Evolutionary conservation across 345 rosid genomes (phyloP), one percentile per base, ranked within the genome.

Genomic region (Camelina neglecta): DNA sequence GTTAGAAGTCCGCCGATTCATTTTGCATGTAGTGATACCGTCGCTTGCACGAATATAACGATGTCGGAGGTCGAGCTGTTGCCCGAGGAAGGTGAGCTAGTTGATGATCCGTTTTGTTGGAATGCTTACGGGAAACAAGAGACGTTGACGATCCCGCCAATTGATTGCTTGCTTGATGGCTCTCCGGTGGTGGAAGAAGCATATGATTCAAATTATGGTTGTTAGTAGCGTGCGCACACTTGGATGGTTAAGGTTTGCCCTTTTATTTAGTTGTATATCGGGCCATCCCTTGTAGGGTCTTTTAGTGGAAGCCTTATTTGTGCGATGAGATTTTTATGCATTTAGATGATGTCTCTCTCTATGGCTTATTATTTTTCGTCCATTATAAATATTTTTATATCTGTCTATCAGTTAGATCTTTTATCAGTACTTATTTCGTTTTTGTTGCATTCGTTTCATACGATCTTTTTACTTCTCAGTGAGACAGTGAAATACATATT

Each of bases 61-160:
- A 83, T 95, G 83, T 86, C 97, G 1, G 97, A 95, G 60, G 97
- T 92, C 0, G 97, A 95, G 84, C 93, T 95, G 13, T 83, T 95
- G 1, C 99, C 99, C 0, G 75, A 89, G 2, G 97, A 90, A 82
- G 99, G 99, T 0, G 79, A 88, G 66, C 69, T 95, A n/a, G n/a
- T 92, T 0, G 99, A 92, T 10, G 97, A 95, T 61, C 99, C 99
- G 0, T 95, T 92, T 75, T 95, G 99, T 38, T 95, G 99, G 99
- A 95, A 95, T 48, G 96, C 99, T 36, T 95, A 89, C 42, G 99
- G 99, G 44, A 82, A 64, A 33, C 87, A 95, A 66, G 97, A 90
- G 80, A 92, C 99, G 1, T 54, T 74, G 16, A 95, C 90, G 12
- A 88, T 92, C 4, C 99, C 99, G 6, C 99, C 96, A 0, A 79